Base-by-base conservation (phyloP, 1,139 yeast species). In the Hansenula sp. region DNA sequence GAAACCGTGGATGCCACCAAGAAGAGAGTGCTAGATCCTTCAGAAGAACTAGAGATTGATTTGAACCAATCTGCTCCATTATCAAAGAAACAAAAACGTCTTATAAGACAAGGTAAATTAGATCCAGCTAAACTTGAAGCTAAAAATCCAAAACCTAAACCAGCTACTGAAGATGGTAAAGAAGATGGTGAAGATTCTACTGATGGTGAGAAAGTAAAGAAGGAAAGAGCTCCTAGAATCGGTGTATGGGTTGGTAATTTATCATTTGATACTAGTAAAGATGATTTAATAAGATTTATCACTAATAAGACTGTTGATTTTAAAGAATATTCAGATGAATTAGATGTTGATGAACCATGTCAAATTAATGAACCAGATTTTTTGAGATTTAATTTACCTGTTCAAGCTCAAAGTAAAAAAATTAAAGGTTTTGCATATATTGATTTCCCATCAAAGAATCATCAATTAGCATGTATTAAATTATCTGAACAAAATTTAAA, bases 231-330 rank as follows among this genome's bases (percentile, higher is more conserved):
- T 34, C 37, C 44, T 22, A 75, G 73, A 41, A 79, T 68, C 54
- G 95, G 95, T 35, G 94, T 89, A 21, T 92, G 98, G 98, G 76
- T 92, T 35, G 98, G 98, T 36, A 94, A 92, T 60, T 64, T 94
- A 50, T 75, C 96, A 0, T 94, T 84, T 55, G 94, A 86, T 41
- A 89, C 97, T 7, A 73, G 82, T 1, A 79, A 75, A 52, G 94
- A 85, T 31, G 95, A 89, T 47, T 59, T 92, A 20, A 66, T 69
- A 12, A 71, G 82, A 42, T 89, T 84, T 48, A 65, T 92, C 10
- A 66, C 73, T 4, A 72, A 77, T 11, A 85, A 82, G 55, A 75
- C 92, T 0, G 54, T 64, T 12, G 68, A 63, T 9, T 60, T 56
- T 16, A 68, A 64, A n/a, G 69, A 68, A 14, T 66, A 63, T 5